These are phyloP conservation scores for Solanum gandarillasii DNA, from an alignment of 257 asterid species.

Conservation along the genomic window DNA sequence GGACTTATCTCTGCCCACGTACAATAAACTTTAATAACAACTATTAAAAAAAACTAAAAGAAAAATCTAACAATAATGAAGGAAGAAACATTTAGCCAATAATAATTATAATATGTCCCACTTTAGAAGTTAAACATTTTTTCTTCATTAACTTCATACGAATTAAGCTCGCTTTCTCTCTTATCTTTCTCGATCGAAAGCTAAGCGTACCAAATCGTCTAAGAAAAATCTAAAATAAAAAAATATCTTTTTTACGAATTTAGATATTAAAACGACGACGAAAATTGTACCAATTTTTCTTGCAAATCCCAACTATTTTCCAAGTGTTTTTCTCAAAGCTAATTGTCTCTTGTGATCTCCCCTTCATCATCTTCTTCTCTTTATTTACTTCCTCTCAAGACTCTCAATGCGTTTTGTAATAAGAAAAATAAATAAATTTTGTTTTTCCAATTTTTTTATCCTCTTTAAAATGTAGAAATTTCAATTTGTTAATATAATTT, in stretches of 20 bases:
- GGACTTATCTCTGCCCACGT: neutral
- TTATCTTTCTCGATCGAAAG: neutral
- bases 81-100: neutral
- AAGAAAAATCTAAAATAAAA: too few species aligned
- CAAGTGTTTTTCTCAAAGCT: constrained; percentile 5
- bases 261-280: constrained; percentile 3
- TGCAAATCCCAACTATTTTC: constrained; percentile 7
- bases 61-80: neutral
- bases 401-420: neutral
- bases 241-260: neutral
- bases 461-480: neutral
- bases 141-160: neutral
- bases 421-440: neutral
- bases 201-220: too few species aligned
- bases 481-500: neutral
- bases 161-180: neutral
- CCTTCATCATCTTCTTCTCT: neutral
- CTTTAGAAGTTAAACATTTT: neutral
- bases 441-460: neutral
- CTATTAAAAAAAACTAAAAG: neutral
- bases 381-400: neutral
- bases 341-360: neutral
- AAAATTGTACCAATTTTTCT: constrained; percentile 7
- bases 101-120: neutral
- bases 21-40: neutral